Percentiles rank a stretch among this genome's conserved stretches.
Conservation (phyloP, 345 rosid genomes). For the Moricandia moricandioides region DNA sequence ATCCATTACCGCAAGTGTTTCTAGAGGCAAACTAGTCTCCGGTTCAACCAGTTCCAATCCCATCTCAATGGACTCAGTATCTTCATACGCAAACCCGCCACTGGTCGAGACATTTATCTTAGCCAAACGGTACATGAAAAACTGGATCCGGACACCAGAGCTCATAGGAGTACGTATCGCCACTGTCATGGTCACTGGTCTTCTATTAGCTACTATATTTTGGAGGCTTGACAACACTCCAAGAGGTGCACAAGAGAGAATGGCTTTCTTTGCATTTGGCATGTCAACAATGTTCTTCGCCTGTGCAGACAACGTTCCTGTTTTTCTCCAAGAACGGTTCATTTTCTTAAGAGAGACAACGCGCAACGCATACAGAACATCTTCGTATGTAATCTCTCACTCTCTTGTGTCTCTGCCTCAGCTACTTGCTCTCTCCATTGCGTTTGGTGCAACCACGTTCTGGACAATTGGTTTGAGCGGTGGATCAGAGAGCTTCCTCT, state of each 20-base stretch:
- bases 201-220: slow-evolving; percentile 60
- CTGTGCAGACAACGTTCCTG: slow-evolving; percentile 49
- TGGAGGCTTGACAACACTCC: slow-evolving; percentile 50
- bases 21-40: slow-evolving; percentile 38
- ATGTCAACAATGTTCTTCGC: slow-evolving; percentile 46
- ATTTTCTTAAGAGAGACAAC: slow-evolving; percentile 74
- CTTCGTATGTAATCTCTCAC: slow-evolving; percentile 52
- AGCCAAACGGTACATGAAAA: slow-evolving; percentile 38
- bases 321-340: slow-evolving; percentile 58
- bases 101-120: slow-evolving; percentile 19
- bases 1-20: slow-evolving; percentile 33
- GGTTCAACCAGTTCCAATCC: slow-evolving; percentile 31
- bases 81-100: slow-evolving; percentile 30
- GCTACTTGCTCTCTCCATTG: slow-evolving; percentile 43
- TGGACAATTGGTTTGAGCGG: slow-evolving; percentile 58
- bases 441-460: slow-evolving; percentile 45
- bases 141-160: slow-evolving; percentile 37
- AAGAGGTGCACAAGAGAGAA: slow-evolving; percentile 43
- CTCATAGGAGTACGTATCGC: slow-evolving; percentile 25
- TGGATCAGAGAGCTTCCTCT: slow-evolving; percentile 42
- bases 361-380: slow-evolving; percentile 45
- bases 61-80: slow-evolving; percentile 30
- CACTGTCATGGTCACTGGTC: slow-evolving; percentile 42
- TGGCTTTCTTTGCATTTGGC: slow-evolving; percentile 51
- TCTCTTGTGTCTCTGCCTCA: slow-evolving; percentile 46